Percentiles rank a stretch among this genome's conserved stretches.
phyloP scores from a whole-genome alignment of 305 asterid species.

The Solanum chacoense region DNA sequence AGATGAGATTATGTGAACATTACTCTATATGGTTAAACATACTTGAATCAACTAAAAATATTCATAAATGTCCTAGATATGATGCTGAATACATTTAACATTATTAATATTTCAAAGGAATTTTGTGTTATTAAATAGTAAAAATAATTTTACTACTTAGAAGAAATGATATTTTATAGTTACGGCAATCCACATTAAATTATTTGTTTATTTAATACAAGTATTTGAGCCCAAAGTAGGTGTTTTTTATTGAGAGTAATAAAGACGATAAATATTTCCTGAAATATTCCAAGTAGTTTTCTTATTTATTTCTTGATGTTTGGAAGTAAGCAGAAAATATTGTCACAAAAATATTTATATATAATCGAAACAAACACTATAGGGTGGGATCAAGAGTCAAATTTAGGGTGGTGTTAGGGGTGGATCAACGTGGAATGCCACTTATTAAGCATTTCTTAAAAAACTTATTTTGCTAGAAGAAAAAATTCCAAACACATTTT shows the following conservation, averaged over 20 bases:
- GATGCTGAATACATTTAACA: not conserved
- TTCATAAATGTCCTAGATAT: not conserved
- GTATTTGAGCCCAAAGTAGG: not conserved
- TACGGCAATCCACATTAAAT: not conserved
- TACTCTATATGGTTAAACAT: not conserved
- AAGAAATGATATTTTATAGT: no score
- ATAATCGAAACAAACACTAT: not conserved
- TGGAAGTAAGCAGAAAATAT: not conserved
- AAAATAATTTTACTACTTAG: not conserved
- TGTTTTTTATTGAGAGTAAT: not conserved
- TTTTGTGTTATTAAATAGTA: no score
- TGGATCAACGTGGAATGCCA: not conserved
- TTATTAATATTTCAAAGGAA: no score
- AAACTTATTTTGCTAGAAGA: not conserved
- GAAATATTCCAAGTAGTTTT: not conserved
- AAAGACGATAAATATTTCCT: not conserved
- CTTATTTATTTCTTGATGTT: no score
- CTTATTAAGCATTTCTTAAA: not conserved
- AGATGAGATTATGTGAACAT: not conserved
- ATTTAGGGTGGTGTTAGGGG: not conserved
- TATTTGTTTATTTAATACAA: no score
- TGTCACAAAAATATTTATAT: no score
- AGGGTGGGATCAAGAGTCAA: not conserved
- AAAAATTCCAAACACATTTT: no score
- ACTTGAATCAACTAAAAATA: not conserved